Evolutionary conservation across 2,329 filamentous ascomycete species (phyloP), one percentile per base, ranked within the genome.

Genomic region (Alternaria arborescens): DNA sequence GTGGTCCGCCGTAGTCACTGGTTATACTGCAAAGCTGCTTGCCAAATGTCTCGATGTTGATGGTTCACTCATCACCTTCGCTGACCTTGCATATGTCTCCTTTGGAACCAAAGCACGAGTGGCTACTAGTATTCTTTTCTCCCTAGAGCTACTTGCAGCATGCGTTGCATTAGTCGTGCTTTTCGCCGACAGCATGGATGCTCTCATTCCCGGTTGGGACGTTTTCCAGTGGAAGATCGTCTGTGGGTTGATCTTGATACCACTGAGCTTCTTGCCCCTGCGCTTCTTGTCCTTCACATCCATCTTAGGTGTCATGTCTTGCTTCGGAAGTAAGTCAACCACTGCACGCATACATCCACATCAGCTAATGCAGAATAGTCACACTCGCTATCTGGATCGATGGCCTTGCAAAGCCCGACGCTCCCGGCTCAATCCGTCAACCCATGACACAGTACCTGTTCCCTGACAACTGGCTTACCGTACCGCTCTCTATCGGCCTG

Each of bases 161-260:
- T 96, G 92, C 73, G 94, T 98, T 30, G 94, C 94, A 3, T 84
- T 97, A 4, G 87, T 97, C 32, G 92, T 97, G 20, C 86, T 97
- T n/a, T 98, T 98, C 77, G 92, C 92, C n/a, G 95, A 98, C 80
- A 96, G 92, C 44, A 84, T 98, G 69, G 83, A 92, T 70, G 86
- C 92, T 14, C 81, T 98, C 20, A 87, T 97, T 52, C 91, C 93
- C 0, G 88, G 86, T 0, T 80, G 91, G 64, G 88, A 86, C 47
- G 81, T 91, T 5, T 84, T 87, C 0, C 82, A 87, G 62, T 98
- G 94, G 94, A 98, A 98, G 80, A 82, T 94, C 32, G 78, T 97
- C 30, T 96, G 93, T 77, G 90, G 92, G 16, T 61, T 92, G 18
- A 82, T 97, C 55, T 82, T 98, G 67, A 82, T 96, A 59, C 91